phyloP scores from a whole-genome alignment of 2,329 filamentous ascomycete genomes.

The Pyrenochaeta sp. region DNA sequence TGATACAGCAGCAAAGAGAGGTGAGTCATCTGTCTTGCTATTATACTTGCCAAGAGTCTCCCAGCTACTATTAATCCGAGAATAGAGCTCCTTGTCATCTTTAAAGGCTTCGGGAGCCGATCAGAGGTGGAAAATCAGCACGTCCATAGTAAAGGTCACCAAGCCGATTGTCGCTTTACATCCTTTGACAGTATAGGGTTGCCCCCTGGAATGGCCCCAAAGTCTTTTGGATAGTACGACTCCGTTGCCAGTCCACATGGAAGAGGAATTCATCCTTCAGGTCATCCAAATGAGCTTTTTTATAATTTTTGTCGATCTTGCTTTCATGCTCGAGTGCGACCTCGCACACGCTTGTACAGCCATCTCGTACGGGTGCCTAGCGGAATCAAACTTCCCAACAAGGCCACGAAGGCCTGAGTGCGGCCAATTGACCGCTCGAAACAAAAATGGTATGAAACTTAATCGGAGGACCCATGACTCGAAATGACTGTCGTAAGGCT shows the following conservation, averaged over 20 bases:
- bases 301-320: conserved; percentile 20
- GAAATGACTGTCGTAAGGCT: conserved; percentile 4
- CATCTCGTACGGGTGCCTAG: conserved; percentile 19
- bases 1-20: too few species aligned
- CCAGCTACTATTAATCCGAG: conserved; percentile 1
- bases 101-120: neutral
- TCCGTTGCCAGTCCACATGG: conserved; percentile 10
- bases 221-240: conserved; percentile 12
- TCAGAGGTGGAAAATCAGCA: conserved; percentile 6
- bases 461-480: conserved; percentile 6
- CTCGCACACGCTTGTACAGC: conserved; percentile 9
- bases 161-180: conserved; percentile 6
- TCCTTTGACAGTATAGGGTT: conserved; percentile 8
- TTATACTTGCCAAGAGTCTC: neutral
- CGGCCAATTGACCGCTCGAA: conserved; percentile 3
- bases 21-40: too few species aligned
- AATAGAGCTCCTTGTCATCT: conserved; percentile 3
- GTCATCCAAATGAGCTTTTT: conserved; percentile 3
- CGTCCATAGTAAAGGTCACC: conserved; percentile 6
- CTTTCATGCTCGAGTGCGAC: conserved; percentile 34
- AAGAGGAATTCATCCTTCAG: conserved; percentile 5
- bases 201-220: conserved; percentile 11
- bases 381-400: conserved; percentile 10
- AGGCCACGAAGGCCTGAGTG: conserved; percentile 7
- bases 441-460: conserved; percentile 16